Evolutionary conservation across 768 basidiomycete genomes (phyloP).

Genomic region (Tulasnella sp.): DNA sequence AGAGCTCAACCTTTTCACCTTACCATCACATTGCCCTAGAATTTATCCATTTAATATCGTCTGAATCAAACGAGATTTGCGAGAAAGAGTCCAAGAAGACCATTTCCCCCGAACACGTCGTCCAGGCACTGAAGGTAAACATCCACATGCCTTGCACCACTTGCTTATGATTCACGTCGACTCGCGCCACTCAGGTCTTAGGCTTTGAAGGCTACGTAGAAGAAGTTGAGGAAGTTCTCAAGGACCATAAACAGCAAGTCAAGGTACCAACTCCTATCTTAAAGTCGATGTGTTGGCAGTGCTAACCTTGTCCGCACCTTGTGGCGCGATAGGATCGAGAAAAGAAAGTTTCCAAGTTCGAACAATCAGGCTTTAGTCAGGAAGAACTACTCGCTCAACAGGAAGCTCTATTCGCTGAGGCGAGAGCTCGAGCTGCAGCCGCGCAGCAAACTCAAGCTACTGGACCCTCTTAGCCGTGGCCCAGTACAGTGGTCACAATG

Average conservation of each 20-base stretch:
- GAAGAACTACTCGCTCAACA: slow-evolving; percentile 86
- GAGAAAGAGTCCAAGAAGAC: slow-evolving; percentile 99
- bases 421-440: slow-evolving; percentile 49
- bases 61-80: slow-evolving; percentile 96
- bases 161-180: slow-evolving; percentile 14
- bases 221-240: slow-evolving; percentile 88
- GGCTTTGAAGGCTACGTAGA: slow-evolving; percentile 89
- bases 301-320: slow-evolving; percentile 8
- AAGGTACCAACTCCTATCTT: slow-evolving; percentile 55
- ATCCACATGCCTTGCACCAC: background rate
- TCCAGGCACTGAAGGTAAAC: slow-evolving; percentile 79
- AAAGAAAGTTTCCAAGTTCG: slow-evolving; percentile 87
- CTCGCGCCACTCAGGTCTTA: slow-evolving; percentile 56
- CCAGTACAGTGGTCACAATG: background rate
- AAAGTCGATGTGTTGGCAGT: background rate
- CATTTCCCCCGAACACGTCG: slow-evolving; percentile 96
- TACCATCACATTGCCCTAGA: slow-evolving; percentile 51
- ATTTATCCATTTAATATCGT: slow-evolving; percentile 96
- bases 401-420: slow-evolving; percentile 88
- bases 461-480: background rate
- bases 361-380: slow-evolving; percentile 82
- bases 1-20: background rate
- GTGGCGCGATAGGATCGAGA: slow-evolving; percentile 63
- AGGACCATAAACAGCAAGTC: slow-evolving; percentile 93
- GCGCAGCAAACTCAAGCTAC: background rate